A percentile compares a stretch with the other conserved stretches of the same genome.
These are phyloP conservation scores for Colletotrichum acutatum DNA, from an alignment of 2,329 filamentous ascomycete genomes.

Conservation along the genomic window DNA sequence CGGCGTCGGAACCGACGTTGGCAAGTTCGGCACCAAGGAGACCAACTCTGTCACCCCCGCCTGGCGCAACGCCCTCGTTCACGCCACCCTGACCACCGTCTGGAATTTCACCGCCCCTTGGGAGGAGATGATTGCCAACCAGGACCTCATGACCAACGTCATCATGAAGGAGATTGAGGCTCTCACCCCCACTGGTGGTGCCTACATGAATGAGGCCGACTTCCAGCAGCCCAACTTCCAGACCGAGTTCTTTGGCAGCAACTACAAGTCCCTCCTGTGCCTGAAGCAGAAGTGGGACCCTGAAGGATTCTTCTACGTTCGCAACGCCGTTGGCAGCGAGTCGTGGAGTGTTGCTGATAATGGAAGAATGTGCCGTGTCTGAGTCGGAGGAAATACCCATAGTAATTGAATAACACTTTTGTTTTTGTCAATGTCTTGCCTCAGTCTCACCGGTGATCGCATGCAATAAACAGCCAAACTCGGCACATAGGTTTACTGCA, in stretches of 20 bases:
- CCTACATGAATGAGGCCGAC: constrained; percentile 64
- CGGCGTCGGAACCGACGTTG: constrained; percentile 42
- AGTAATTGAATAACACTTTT: not conserved
- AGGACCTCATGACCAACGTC: constrained; percentile 39
- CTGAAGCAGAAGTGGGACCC: constrained; percentile 65
- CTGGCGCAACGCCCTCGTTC: constrained; percentile 52
- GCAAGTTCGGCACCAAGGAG: constrained; percentile 38
- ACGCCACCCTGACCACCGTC: constrained; percentile 42
- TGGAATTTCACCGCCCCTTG: constrained; percentile 42
- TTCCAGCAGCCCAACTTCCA: constrained; percentile 58
- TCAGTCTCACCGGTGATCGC: not conserved
- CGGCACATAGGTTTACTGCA: too few relatives aligned
- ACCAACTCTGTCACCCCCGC: constrained; percentile 52
- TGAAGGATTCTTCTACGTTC: constrained; percentile 56
- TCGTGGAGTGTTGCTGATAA: constrained; percentile 50
- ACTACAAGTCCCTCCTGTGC: constrained; percentile 52
- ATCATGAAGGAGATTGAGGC: constrained; percentile 35
- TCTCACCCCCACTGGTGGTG: constrained; percentile 51
- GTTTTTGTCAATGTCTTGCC: not conserved
- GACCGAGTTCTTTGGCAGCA: constrained; percentile 57
- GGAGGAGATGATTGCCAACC: constrained; percentile 43
- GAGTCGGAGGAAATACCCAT: not conserved
- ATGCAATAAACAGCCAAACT: too few relatives aligned
- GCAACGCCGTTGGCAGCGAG: constrained; percentile 62
- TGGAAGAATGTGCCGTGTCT: constrained; percentile 37